Evolutionary conservation across 495 filamentous ascomycete species (phyloP).

Genomic region (Xylaria palmicola): DNA sequence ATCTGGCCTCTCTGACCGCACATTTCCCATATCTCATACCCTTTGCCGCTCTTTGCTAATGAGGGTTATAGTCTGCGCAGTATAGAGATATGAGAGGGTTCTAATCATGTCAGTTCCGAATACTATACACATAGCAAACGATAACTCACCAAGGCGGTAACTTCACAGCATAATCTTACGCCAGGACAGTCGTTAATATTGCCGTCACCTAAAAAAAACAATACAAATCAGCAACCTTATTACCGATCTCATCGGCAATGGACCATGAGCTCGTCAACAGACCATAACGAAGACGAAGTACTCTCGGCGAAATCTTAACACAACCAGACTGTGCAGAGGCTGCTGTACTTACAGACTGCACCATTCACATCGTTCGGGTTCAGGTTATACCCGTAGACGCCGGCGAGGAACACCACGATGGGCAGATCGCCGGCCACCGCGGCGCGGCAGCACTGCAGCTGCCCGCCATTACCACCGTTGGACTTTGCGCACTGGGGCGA

Average conservation of each 20-base stretch:
- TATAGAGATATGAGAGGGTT: conserved; percentile 28
- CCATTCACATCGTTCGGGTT: conserved; percentile 38
- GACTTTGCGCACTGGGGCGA: conserved; percentile 26
- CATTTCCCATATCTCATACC: conserved; percentile 7
- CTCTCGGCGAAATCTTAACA: not conserved
- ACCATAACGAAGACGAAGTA: not conserved
- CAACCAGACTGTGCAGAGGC: not conserved
- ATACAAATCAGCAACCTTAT: not conserved
- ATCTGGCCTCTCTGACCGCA: not conserved
- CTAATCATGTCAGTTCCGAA: conserved; percentile 4
- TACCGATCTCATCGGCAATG: not conserved
- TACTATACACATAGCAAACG: not conserved
- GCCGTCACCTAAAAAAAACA: conserved; percentile 12
- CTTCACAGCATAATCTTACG: conserved; percentile 35
- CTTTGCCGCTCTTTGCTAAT: conserved; percentile 6
- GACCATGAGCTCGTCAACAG: not conserved
- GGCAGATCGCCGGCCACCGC: conserved; percentile 33
- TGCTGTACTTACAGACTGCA: conserved; percentile 30
- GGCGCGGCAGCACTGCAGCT: conserved; percentile 31
- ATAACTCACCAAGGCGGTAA: conserved; percentile 31
- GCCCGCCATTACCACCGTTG: conserved; percentile 23
- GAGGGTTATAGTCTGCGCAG: conserved; percentile 22
- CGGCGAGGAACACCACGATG: conserved; percentile 25
- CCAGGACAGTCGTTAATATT: conserved; percentile 20
- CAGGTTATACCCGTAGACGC: conserved; percentile 25